These are phyloP conservation scores for Leucocoprinus sp. DNA, from an alignment of 768 basidiomycete genomes.

Conservation along the genomic window DNA sequence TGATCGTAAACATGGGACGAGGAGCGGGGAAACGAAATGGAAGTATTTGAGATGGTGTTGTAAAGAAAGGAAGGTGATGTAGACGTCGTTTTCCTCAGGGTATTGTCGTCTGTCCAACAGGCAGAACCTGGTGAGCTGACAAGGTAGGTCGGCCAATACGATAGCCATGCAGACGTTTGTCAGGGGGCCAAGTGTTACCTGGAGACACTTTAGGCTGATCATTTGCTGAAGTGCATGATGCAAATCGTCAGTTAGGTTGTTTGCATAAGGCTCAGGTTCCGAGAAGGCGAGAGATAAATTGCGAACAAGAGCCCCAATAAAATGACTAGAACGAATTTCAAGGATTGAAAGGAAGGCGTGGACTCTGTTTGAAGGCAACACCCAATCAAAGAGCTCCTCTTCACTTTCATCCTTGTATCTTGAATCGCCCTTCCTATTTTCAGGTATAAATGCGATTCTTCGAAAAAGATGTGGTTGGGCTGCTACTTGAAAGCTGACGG, in stretches of 20 bases:
- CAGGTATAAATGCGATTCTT: background rate
- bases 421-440: background rate
- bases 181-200: background rate
- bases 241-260: background rate
- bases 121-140: background rate
- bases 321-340: background rate
- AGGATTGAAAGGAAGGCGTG: background rate
- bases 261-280: background rate
- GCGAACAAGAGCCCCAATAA: background rate
- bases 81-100: background rate
- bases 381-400: background rate
- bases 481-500: background rate
- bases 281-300: background rate
- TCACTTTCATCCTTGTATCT: background rate
- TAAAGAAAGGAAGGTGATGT: background rate
- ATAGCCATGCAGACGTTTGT: background rate
- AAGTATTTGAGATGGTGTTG: background rate
- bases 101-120: background rate
- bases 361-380: background rate
- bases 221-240: conserved; percentile 1
- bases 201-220: background rate
- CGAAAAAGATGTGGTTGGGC: background rate
- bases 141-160: background rate
- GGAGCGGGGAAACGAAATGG: background rate
- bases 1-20: background rate